Conservation (phyloP, 2,329 filamentous ascomycete genomes). For the Talaromyces sp. region DNA sequence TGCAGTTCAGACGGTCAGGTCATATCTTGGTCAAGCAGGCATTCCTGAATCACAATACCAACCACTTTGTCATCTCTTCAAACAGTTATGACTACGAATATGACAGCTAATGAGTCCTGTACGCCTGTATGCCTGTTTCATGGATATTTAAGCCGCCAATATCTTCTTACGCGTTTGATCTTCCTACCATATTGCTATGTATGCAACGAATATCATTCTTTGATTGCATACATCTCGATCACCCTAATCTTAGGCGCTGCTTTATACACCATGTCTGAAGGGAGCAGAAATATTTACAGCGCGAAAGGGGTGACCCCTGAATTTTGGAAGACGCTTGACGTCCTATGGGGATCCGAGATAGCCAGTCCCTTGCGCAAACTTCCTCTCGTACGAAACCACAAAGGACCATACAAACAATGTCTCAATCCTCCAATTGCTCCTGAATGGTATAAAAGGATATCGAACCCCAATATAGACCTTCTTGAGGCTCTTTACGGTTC, state of each 20-base stretch:
- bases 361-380: not conserved
- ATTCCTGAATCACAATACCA: not conserved
- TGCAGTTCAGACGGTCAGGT: not conserved
- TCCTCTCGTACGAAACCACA: not conserved
- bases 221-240: not conserved
- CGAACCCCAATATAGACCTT: not conserved
- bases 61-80: not conserved
- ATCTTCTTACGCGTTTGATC: not conserved
- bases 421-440: not conserved
- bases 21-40: not conserved
- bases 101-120: not conserved
- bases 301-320: not conserved
- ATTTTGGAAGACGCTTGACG: not conserved
- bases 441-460: not conserved
- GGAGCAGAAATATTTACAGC: not conserved
- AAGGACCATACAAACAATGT: not conserved
- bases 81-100: not conserved
- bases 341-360: not conserved
- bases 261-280: not conserved
- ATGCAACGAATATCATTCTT: not conserved
- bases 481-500: not conserved
- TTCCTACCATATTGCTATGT: not conserved
- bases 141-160: not conserved
- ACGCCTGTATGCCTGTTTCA: not conserved
- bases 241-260: not conserved